These are phyloP conservation scores for Termitomyces sp. DNA, from an alignment of 768 basidiomycete species.

Conservation along the genomic window DNA sequence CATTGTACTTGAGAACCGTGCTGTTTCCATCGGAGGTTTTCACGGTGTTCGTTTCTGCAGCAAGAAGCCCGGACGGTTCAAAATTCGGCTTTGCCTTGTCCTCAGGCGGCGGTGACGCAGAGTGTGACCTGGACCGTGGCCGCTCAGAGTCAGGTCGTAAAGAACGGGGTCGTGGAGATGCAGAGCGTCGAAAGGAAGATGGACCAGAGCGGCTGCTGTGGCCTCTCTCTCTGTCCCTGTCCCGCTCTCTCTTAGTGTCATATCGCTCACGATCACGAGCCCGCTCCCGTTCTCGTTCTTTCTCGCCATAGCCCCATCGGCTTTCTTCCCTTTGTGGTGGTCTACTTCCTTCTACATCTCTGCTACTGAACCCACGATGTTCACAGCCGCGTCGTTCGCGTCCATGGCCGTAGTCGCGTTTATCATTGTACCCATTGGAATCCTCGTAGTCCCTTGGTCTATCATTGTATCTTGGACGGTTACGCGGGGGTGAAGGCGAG, in stretches of 20 bases:
- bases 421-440: slow-evolving; percentile 4
- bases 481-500: slow-evolving; percentile 14
- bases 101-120: slow-evolving; percentile 39
- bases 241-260: slow-evolving; percentile 20
- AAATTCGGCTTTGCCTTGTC: slow-evolving; percentile 88
- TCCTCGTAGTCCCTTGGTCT: not conserved
- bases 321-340: slow-evolving; percentile 9
- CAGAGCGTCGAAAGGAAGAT: slow-evolving; percentile 46
- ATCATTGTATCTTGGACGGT: slow-evolving; percentile 15
- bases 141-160: slow-evolving; percentile 30
- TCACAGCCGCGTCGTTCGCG: slow-evolving; percentile 8
- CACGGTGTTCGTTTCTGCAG: slow-evolving; percentile 94
- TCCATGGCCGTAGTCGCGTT: slow-evolving; percentile 9
- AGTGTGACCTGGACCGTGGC: slow-evolving; percentile 28
- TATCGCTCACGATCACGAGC: slow-evolving; percentile 39
- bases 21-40: slow-evolving; percentile 67
- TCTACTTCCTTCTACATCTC: slow-evolving; percentile 6
- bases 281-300: slow-evolving; percentile 36
- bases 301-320: slow-evolving; percentile 16
- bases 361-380: slow-evolving; percentile 4
- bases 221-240: slow-evolving; percentile 25
- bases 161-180: slow-evolving; percentile 48
- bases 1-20: slow-evolving; percentile 93
- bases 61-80: slow-evolving; percentile 80
- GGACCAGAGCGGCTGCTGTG: slow-evolving; percentile 16